Base-by-base conservation (phyloP, 345 rosid species). In the Eucalyptus sideroxylon region DNA sequence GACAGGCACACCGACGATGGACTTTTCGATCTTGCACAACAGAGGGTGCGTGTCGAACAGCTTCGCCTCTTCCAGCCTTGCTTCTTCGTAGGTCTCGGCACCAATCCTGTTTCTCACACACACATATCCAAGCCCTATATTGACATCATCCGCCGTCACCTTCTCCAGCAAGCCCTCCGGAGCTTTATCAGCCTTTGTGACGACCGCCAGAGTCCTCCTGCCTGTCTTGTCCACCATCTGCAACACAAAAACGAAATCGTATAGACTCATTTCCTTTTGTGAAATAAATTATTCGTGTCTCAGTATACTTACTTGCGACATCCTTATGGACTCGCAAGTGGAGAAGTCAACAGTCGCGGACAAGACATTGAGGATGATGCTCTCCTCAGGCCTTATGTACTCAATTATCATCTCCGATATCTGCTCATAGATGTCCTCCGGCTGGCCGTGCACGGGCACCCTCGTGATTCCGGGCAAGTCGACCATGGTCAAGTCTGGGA, bases 401-500 rank as follows among this genome's bases (percentile, higher is more conserved):
- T 92, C 94, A 93, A 91, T 90, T 1, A 95, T 93, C 40, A 92
- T 93, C 6, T 40, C 91, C 0, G 92, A 53, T 0, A 95, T 93
- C 90, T 94, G 94, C 65, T 94, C 96, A 6, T 94, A 91, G 3
- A 94, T 93, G 11, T 93, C 21, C 5, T 93, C 93, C 2, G 96
- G 94, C 81, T 95, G 96, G 6, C 95, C 95, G 6, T 92, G 93
- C 11, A 95, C 93, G 0, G 95, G 94, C 2, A 94, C 95, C 7
- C 95, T 87, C 1, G 95, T 94, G 55, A 95, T 95, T 16, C 95
- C 95, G 0, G 96, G 96, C 30, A 95, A 94, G 92, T 95, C 96
- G 19, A 95, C 89, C 94, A 94, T 92, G 2, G 95, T 94, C 1
- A 95, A 82, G 88, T 95, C 95, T 8, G 95, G 95, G 27, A 93